Percentiles rank a stretch among this genome's conserved stretches.
Evolutionary conservation across 352 stramenopile species (phyloP).

Genomic region (Globisporangium canariense): DNA sequence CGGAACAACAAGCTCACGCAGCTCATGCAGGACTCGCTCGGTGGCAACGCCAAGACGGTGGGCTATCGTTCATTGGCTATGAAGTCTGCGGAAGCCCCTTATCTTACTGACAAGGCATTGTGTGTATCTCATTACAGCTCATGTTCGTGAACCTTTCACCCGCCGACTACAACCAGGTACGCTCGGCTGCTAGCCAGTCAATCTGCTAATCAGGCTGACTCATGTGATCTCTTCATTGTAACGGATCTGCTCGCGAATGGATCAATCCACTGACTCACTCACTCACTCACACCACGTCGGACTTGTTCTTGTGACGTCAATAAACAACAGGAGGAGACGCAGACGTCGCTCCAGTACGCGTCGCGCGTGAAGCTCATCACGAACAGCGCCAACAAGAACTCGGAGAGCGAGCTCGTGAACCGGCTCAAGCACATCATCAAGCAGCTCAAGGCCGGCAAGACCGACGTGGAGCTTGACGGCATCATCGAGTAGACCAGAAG

Average conservation of each 20-base stretch:
- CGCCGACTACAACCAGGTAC: constrained; percentile 85
- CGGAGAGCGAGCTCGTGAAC: constrained; percentile 81
- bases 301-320: background rate
- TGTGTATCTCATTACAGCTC: constrained; percentile 31
- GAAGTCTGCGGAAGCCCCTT: no score
- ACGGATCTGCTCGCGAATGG: constrained; percentile 3
- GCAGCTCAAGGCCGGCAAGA: constrained; percentile 61
- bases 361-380: constrained; percentile 88
- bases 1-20: constrained; percentile 94
- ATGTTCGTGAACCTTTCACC: constrained; percentile 91
- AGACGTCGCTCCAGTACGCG: constrained; percentile 80
- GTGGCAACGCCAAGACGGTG: constrained; percentile 92
- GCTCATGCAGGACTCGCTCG: constrained; percentile 91
- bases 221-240: background rate
- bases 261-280: constrained; percentile 10
- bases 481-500: constrained; percentile 35
- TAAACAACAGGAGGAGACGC: constrained; percentile 61
- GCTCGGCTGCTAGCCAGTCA: constrained; percentile 7
- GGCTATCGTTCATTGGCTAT: background rate
- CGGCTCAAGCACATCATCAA: constrained; percentile 82
- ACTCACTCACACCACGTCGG: background rate
- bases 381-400: constrained; percentile 85
- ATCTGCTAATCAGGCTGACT: background rate
- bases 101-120: background rate
- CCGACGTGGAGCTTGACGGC: constrained; percentile 67